A percentile compares a stretch with the other conserved stretches of the same genome.
Conservation (phyloP, 78 protist species). For the Creolimax fragrantissima region DNA sequence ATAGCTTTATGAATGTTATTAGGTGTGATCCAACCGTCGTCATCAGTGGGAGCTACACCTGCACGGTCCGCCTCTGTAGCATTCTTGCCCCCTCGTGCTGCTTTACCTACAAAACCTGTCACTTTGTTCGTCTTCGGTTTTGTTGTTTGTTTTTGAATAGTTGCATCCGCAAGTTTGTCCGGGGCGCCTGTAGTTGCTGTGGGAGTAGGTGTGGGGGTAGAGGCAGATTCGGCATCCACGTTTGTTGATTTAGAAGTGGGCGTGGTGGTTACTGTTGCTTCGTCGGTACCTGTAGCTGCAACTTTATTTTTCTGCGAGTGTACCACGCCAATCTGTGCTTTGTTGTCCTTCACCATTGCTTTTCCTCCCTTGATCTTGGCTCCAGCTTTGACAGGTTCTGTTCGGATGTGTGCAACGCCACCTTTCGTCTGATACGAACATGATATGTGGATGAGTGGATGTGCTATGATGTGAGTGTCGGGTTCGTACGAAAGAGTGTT, state of each 20-base stretch:
- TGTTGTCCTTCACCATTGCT: background rate
- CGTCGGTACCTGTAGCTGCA: background rate
- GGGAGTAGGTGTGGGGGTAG: background rate
- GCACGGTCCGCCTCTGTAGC: background rate
- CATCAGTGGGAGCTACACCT: constrained; percentile 34
- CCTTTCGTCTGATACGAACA: background rate
- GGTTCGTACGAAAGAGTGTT: too few relatives aligned
- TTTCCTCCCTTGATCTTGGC: background rate
- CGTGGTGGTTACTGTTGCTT: background rate
- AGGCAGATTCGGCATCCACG: background rate
- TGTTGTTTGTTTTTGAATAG: background rate
- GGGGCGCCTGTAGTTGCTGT: background rate
- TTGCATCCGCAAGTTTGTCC: background rate
- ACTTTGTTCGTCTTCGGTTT: background rate
- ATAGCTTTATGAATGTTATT: constrained; percentile 34
- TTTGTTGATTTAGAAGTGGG: background rate
- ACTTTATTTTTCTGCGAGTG: background rate
- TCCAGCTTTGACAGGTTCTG: background rate
- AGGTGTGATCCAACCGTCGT: constrained; percentile 76
- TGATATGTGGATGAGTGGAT: too few relatives aligned
- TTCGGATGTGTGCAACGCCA: background rate
- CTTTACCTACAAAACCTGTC: background rate
- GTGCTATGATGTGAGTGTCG: too few relatives aligned
- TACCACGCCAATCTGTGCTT: background rate
- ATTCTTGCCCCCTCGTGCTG: background rate